Evolutionary conservation across 352 stramenopile species (phyloP), one percentile per base, ranked within the genome.

Genomic region (Phytophthora europaea): DNA sequence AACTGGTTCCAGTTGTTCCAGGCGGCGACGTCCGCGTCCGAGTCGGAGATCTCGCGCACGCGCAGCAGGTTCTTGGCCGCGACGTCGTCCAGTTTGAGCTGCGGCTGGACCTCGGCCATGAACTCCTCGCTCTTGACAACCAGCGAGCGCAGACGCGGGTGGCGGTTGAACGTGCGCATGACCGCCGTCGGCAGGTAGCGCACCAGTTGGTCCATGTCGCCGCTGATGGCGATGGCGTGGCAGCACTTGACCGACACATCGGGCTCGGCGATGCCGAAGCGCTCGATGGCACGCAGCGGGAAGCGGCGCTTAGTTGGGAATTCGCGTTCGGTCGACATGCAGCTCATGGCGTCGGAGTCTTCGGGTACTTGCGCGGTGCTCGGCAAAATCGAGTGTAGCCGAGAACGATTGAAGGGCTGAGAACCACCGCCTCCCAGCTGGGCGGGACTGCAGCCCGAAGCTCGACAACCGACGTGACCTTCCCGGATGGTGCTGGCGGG

Each of bases 141-240:
- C 13, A 79, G 20, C 1, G 70, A 54, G 2, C 86, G 86, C 62
- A 93, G 81, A 28, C 80, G 82, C 10, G 86, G 82, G 61, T 91
- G 78, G 18, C 83, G 68, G 70, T 93, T 93, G 64, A 85, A 91
- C 0, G 86, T 88, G 3, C 69, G 67, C 64, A 89, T 76, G 43
- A 90, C 69, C 0, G 86, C 86, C 0, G 62, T 81, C 1, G 86
- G 86, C n/a, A 93, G 50, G 26, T 71, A 76, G 0, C 28, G 63
- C n/a, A 88, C 48, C n/a, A 92, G 20, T 51, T 82, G 71, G 7
- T 82, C 47, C 28, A 79, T 85, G 31, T 80, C 61, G 12, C 80
- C 79, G 26, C 60, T 72, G 22, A 89, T 72, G 23, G 54, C 43
- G 43, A 87, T 71, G 23, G 67, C 54, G 51, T 87, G 77, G 31